These are phyloP conservation scores for Hibiscus trionum DNA, from an alignment of 345 rosid genomes.

Conservation along the genomic window DNA sequence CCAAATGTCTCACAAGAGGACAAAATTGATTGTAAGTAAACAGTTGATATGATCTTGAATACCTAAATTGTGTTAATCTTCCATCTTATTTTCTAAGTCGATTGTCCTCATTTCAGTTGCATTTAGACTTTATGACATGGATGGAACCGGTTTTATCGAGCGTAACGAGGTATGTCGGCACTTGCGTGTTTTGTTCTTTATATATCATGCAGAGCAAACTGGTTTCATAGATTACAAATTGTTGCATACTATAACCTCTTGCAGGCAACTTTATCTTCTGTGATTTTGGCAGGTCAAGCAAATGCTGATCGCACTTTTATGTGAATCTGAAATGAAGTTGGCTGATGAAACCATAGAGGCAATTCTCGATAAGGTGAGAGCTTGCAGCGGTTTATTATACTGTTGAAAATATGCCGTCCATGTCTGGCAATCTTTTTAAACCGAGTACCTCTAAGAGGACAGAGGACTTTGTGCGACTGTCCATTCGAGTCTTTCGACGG, in stretches of 20 bases:
- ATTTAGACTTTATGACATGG: conserved; percentile 92
- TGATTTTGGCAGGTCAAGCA: conserved; percentile 80
- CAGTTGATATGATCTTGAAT: neutral
- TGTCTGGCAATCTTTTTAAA: neutral
- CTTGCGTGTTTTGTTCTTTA: neutral
- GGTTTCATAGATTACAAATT: neutral
- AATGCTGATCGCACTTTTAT: conserved; percentile 93
- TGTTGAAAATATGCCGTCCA: neutral
- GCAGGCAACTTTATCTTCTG: conserved; percentile 22
- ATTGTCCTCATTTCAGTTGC: conserved; percentile 53
- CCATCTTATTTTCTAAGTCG: neutral
- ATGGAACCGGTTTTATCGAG: conserved; percentile 84
- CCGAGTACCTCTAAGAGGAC: neutral
- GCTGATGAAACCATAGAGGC: conserved; percentile 95
- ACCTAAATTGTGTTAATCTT: neutral
- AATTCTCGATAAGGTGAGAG: conserved; percentile 82
- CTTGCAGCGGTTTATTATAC: neutral
- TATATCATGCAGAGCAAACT: neutral
- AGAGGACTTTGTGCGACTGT: neutral
- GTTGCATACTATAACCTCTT: conserved; percentile 8
- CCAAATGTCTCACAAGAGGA: conserved; percentile 77
- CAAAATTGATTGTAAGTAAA: conserved; percentile 80
- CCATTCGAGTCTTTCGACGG: neutral
- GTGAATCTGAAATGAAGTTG: conserved; percentile 95
- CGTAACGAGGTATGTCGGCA: conserved; percentile 69